Evolutionary conservation across 2,329 filamentous ascomycete species (phyloP).

Genomic region (Paracoccidioides lutzii): DNA sequence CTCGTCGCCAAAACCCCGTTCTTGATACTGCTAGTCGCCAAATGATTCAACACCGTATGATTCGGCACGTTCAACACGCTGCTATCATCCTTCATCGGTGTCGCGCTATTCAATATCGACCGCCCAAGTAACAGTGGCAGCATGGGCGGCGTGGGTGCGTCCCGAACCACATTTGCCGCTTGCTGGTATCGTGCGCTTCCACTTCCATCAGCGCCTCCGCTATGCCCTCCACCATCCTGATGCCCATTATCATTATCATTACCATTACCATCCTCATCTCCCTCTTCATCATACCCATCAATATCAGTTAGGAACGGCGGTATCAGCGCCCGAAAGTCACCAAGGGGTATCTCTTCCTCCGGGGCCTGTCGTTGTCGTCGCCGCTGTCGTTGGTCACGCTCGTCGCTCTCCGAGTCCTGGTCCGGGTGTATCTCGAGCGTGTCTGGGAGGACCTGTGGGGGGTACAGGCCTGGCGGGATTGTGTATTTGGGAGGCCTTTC

Average conservation of each 20-base stretch:
- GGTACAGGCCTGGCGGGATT: conserved; percentile 28
- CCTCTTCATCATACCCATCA: conserved; percentile 60
- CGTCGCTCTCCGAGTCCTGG: conserved; percentile 18
- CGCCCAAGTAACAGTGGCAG: conserved; percentile 86
- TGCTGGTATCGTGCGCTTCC: conserved; percentile 50
- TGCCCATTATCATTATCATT: no score
- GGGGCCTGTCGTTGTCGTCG: conserved; percentile 31
- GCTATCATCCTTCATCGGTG: conserved; percentile 93
- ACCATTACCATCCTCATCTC: conserved; percentile 39
- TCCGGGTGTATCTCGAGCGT: conserved; percentile 15
- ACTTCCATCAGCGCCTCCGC: no score
- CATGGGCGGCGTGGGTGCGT: conserved; percentile 68
- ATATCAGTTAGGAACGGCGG: conserved; percentile 69
- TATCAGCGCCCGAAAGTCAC: conserved; percentile 57
- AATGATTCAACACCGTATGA: conserved; percentile 89
- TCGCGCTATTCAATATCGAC: conserved; percentile 82
- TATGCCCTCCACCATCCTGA: no score
- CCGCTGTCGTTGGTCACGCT: conserved; percentile 10
- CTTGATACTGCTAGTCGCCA: conserved; percentile 96
- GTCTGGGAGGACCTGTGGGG: conserved; percentile 32
- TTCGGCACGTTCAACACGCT: conserved; percentile 95
- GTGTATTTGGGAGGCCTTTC: conserved; percentile 23
- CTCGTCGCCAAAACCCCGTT: conserved; percentile 90
- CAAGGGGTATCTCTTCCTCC: conserved; percentile 44
- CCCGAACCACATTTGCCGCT: conserved; percentile 61